Conservation (phyloP, 2,329 filamentous ascomycete species). For the Penicillium frequentans region DNA sequence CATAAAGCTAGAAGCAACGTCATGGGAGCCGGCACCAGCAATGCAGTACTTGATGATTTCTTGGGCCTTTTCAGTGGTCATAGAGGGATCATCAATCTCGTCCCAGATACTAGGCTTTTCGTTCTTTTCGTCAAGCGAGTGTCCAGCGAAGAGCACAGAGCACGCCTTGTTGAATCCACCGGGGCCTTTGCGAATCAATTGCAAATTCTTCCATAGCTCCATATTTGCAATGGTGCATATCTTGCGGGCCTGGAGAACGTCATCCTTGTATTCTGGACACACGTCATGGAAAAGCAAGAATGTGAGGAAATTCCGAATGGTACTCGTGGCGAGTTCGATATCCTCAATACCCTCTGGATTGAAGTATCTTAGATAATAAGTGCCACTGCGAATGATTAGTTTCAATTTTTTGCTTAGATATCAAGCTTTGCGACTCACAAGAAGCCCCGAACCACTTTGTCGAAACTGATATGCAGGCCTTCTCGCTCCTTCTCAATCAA, state of each 20-base stretch:
- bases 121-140: conserved; percentile 35
- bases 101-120: conserved; percentile 15
- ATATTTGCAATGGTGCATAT: conserved; percentile 66
- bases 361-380: conserved; percentile 57
- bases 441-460: conserved; percentile 73
- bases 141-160: conserved; percentile 65
- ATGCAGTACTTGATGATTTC: conserved; percentile 54
- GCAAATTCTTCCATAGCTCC: conserved; percentile 64
- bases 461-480: conserved; percentile 80
- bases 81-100: conserved; percentile 3
- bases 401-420: neutral
- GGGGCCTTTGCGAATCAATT: conserved; percentile 59
- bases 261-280: conserved; percentile 72
- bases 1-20: conserved; percentile 40
- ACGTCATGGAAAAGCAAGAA: conserved; percentile 84
- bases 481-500: conserved; percentile 52
- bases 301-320: conserved; percentile 83
- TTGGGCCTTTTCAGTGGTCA: conserved; percentile 49
- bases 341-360: conserved; percentile 54
- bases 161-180: conserved; percentile 80
- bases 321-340: conserved; percentile 62
- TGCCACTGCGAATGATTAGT: conserved; percentile 45
- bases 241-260: conserved; percentile 65
- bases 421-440: conserved; percentile 54
- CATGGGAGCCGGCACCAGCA: conserved; percentile 46